Conservation (phyloP, 2,329 filamentous ascomycete species). For the Apiospora marii region DNA sequence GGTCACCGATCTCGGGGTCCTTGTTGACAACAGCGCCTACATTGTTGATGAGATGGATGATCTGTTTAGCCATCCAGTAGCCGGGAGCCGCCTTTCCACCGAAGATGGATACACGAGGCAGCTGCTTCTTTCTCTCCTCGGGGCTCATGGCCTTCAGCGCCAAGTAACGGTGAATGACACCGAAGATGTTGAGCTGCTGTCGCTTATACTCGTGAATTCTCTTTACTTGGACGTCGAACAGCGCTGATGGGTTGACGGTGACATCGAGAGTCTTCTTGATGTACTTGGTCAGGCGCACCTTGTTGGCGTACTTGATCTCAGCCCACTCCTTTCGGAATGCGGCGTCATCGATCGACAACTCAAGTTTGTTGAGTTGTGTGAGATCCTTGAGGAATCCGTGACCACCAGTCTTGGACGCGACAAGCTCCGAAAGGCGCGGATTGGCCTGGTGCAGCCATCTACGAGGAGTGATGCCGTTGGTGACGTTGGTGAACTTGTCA, state of each 20-base stretch:
- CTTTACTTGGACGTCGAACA: slow-evolving; percentile 99
- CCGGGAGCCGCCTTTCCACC: slow-evolving; percentile 97
- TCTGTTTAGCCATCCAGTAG: slow-evolving; percentile 99
- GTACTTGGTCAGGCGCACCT: slow-evolving; percentile 88
- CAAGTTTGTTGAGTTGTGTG: slow-evolving; percentile 84
- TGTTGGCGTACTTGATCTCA: slow-evolving; percentile 97
- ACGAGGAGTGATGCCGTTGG: slow-evolving; percentile 95
- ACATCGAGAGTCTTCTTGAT: slow-evolving; percentile 85
- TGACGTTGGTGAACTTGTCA: slow-evolving; percentile 99
- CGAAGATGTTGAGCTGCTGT: slow-evolving; percentile 98
- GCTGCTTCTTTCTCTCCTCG: slow-evolving; percentile 85
- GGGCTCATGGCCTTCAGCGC: slow-evolving; percentile 84
- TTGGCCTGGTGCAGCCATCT: slow-evolving; percentile 98
- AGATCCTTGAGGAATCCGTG: slow-evolving; percentile 90
- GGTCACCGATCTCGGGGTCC: slow-evolving; percentile 88
- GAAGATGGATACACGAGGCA: slow-evolving; percentile 92
- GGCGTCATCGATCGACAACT: slow-evolving; percentile 84
- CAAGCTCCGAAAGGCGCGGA: slow-evolving; percentile 87
- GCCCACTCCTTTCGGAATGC: slow-evolving; percentile 94
- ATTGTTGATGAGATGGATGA: slow-evolving; percentile 95
- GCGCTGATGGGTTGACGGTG: slow-evolving; percentile 82
- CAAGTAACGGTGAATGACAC: slow-evolving; percentile 94
- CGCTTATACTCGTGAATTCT: slow-evolving; percentile 99
- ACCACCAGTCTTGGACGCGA: slow-evolving; percentile 86
- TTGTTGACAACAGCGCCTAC: slow-evolving; percentile 92